Conservation (phyloP, 1,139 yeast species). For the Kluyveromyces sp. region DNA sequence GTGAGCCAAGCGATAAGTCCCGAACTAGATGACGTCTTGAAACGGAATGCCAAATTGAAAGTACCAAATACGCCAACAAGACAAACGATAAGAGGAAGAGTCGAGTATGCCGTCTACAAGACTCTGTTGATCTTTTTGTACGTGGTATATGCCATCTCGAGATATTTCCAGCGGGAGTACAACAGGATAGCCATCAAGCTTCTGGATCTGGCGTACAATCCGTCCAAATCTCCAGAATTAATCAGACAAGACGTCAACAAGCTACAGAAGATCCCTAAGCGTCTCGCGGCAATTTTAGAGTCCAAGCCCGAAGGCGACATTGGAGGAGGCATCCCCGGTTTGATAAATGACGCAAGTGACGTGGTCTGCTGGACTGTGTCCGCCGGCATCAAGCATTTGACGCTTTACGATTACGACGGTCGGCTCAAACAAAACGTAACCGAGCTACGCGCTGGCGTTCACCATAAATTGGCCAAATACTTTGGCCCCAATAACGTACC, state of each 20-base stretch:
- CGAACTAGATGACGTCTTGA: conserved; percentile 1
- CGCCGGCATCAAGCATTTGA: conserved; percentile 66
- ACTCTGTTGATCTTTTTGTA: conserved; percentile 47
- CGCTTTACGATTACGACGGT: conserved; percentile 79
- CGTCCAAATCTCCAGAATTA: conserved; percentile 77
- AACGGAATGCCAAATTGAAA: not conserved
- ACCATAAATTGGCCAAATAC: conserved; percentile 57
- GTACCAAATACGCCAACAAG: not conserved
- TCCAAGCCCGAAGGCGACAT: conserved; percentile 71
- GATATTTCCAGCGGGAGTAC: conserved; percentile 46
- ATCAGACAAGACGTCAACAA: conserved; percentile 76
- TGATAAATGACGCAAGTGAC: conserved; percentile 71
- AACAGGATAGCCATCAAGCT: conserved; percentile 52
- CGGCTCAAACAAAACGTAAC: conserved; percentile 48
- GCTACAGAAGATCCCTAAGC: conserved; percentile 68
- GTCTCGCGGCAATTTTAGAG: conserved; percentile 66
- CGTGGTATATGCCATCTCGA: conserved; percentile 48
- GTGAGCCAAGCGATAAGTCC: conserved; percentile 3
- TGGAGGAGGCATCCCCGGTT: conserved; percentile 82
- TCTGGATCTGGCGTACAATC: conserved; percentile 63
- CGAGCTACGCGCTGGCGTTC: conserved; percentile 53
- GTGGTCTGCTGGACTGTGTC: conserved; percentile 82
- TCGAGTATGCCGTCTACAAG: conserved; percentile 33
- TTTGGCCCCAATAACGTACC: conserved; percentile 72
- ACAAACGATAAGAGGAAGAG: conserved; percentile 8